Base-by-base conservation (phyloP, 163 green algal genomes). In the Chlorella variabilis region DNA sequence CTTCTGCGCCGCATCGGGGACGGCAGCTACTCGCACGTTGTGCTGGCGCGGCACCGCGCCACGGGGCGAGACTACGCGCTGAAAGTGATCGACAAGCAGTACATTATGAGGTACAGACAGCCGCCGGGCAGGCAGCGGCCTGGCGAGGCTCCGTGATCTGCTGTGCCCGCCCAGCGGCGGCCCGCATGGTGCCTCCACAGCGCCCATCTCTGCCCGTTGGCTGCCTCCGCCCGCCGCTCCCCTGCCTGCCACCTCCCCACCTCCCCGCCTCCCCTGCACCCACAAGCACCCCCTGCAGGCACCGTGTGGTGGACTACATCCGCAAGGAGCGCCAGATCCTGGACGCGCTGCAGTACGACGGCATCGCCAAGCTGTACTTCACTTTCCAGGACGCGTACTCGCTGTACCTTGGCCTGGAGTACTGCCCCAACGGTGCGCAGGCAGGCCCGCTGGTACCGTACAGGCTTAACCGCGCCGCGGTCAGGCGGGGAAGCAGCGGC, bases 401-500 rank as follows among this genome's bases (percentile, higher is more conserved):
- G 17, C 78, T 93, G 29, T 96, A 98, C 85, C 92, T 99, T 82
- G 96, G 90, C 33, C 81, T 98, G 62, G 94, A 98, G 83, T 87
- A 93, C 59, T 98, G 94, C 86, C 82, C 91, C 11, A 90, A 93
- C 51, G 89, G 89, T 86, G 69, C 45, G 45, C 45, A 11, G 27
- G 58, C 20, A 23, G 58, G 58, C 17, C n/a, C n/a, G n/a, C n/a
- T n/a, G n/a, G n/a, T n/a, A n/a, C n/a, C n/a, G n/a, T n/a, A n/a
- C n/a, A n/a, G n/a, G n/a, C n/a, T n/a, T n/a, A n/a, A n/a, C n/a
- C n/a, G n/a, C n/a, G n/a, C n/a, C n/a, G n/a, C n/a, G n/a, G n/a
- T n/a, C n/a, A n/a, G n/a, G n/a, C n/a, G n/a, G n/a, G n/a, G n/a
- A n/a, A n/a, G n/a, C n/a, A n/a, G n/a, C n/a, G n/a, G n/a, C n/a